Base-by-base conservation (phyloP, 805 yeast species). In the Cyberlindnera japonica region DNA sequence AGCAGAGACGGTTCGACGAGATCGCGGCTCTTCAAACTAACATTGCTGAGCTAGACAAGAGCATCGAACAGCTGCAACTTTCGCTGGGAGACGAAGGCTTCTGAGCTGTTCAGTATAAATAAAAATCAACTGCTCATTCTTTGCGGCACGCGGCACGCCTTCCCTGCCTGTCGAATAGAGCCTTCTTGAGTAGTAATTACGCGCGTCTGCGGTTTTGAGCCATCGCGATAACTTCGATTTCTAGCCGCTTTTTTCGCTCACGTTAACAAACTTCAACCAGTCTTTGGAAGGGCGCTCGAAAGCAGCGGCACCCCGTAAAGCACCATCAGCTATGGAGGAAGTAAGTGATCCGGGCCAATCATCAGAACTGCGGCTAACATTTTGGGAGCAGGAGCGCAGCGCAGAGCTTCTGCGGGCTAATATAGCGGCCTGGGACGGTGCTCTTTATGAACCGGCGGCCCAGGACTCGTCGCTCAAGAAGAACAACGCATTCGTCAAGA, bases 401-500 rank as follows among this genome's bases (percentile, higher is more conserved):
- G 36, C 31, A 3, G 46, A 46, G 28, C 47, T 51, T 15, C 32
- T 38, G 10, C 11, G 5, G 22, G 18, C 12, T 15, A 57, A 57
- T 28, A 20, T 31, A 0, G 41, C 40, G 1, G 59, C 59, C 2
- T 57, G 60, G 61, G 37, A 25, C 1, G 50, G 49, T 5, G 47
- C 41, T 17, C 40, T 47, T 2, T 10, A 19, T 7, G 53, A 44
- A 19, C 44, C 49, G 2, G n/a, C 42, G 13, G 37, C 50, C 9
- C 59, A 79, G 9, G 96, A 89, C 56, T 68, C 95, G 0, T 82
- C 90, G 41, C 66, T 89, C 49, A 89, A 89, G 67, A 85, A 82
- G 58, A 86, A 90, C 56, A 77, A 87, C 4, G 83, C 88, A 0
- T 84, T 86, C 54, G 79, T 88, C 37, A 83, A 81, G 57, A 83